These are phyloP conservation scores for Tuber calosporum DNA, from an alignment of 495 filamentous ascomycete genomes.

Conservation along the genomic window DNA sequence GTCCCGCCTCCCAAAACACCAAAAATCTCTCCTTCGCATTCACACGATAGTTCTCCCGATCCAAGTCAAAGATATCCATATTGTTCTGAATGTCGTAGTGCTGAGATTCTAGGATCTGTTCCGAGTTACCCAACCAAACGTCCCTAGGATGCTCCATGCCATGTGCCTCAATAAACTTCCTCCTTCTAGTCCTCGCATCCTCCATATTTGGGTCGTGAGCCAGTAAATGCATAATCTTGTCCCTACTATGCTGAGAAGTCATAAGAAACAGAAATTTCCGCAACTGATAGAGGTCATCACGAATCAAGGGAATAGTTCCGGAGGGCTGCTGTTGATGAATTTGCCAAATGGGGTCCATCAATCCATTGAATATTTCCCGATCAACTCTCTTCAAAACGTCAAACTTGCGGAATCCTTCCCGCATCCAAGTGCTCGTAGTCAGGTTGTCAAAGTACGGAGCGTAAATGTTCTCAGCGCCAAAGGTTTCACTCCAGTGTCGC, in stretches of 20 bases:
- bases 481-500: constrained; percentile 38
- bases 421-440: constrained; percentile 29
- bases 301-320: constrained; percentile 27
- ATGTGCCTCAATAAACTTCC: constrained; percentile 37
- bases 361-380: constrained; percentile 37
- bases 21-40: constrained; percentile 42
- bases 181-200: constrained; percentile 36
- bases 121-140: constrained; percentile 40
- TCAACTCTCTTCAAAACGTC: constrained; percentile 38
- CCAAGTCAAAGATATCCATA: constrained; percentile 39
- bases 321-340: constrained; percentile 37
- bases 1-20: constrained; percentile 42
- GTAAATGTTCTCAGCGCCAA: constrained; percentile 41
- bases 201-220: constrained; percentile 37
- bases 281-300: constrained; percentile 39
- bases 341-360: constrained; percentile 41
- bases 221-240: constrained; percentile 40
- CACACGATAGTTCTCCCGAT: constrained; percentile 41
- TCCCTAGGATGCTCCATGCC: constrained; percentile 41
- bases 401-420: constrained; percentile 37
- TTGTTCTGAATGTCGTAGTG: constrained; percentile 36
- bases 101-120: constrained; percentile 29
- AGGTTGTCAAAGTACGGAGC: constrained; percentile 41
- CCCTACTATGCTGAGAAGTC: constrained; percentile 34
- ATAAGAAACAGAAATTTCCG: constrained; percentile 41